A percentile compares a stretch with the other conserved stretches of the same genome.
phyloP scores from a whole-genome alignment of 352 stramenopile species.

The Elongisporangium senticosum region DNA sequence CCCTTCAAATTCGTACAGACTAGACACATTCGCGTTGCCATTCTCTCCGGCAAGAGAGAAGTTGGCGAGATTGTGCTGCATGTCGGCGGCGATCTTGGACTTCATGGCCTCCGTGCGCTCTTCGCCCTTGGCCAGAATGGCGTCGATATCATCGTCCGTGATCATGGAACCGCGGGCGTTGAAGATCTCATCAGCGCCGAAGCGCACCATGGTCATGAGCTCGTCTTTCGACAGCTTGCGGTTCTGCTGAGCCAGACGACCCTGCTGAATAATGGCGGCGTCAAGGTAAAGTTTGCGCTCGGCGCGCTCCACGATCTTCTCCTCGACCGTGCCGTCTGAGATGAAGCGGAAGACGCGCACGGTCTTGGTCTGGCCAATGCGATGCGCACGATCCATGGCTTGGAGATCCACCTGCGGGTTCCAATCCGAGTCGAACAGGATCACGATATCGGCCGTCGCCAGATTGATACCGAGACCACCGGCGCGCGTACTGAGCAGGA shows the following conservation, averaged over 20 bases:
- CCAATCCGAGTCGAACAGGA: conserved; percentile 98
- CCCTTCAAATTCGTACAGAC: conserved; percentile 87
- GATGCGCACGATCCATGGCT: conserved; percentile 97
- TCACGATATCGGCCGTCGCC: conserved; percentile 98
- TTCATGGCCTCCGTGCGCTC: conserved; percentile 89
- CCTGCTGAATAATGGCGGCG: conserved; percentile 99
- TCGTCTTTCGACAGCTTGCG: conserved; percentile 95
- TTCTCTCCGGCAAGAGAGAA: conserved; percentile 93
- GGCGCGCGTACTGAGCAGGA: conserved; percentile 95
- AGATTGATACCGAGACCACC: conserved; percentile 98
- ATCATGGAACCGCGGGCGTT: conserved; percentile 86
- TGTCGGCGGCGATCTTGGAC: conserved; percentile 84
- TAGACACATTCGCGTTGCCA: conserved; percentile 58
- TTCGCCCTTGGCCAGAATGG: conserved; percentile 87
- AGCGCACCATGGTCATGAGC: conserved; percentile 96
- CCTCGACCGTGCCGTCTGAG: conserved; percentile 96
- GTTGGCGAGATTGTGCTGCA: conserved; percentile 95
- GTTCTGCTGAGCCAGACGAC: conserved; percentile 91
- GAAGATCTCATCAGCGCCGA: conserved; percentile 87
- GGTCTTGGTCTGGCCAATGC: conserved; percentile 98
- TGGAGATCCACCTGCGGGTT: conserved; percentile 99
- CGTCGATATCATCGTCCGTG: conserved; percentile 91
- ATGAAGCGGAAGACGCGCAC: conserved; percentile 99
- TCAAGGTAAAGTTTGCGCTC: conserved; percentile 98
- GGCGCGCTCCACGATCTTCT: conserved; percentile 98